A percentile compares a stretch with the other conserved stretches of the same genome.
Evolutionary conservation across 805 yeast genomes (phyloP).

Genomic region (Yarrowia divulgata): DNA sequence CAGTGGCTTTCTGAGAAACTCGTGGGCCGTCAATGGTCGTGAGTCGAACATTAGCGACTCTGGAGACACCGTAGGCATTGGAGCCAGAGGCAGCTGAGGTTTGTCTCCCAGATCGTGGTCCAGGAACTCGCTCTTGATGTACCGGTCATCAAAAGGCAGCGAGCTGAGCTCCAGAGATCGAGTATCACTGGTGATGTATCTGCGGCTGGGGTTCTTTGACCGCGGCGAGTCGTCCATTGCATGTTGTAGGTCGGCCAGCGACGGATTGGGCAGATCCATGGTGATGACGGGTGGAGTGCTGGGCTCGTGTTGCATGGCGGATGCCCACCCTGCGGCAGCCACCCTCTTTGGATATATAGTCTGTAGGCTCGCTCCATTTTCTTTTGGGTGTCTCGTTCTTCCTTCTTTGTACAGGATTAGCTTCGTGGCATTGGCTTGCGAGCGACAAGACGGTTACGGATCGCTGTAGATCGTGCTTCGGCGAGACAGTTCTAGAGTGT

Average conservation of each 20-base stretch:
- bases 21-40: not conserved
- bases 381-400: not conserved
- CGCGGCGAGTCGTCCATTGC: not conserved
- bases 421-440: slow-evolving; percentile 1
- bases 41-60: not conserved
- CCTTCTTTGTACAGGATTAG: not conserved
- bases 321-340: not conserved
- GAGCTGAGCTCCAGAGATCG: slow-evolving; percentile 7
- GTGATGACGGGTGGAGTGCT: slow-evolving; percentile 13
- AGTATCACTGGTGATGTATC: slow-evolving; percentile 25
- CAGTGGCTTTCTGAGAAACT: not conserved
- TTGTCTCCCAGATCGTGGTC: not conserved
- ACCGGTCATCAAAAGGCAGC: slow-evolving; percentile 18
- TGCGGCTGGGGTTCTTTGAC: slow-evolving; percentile 10
- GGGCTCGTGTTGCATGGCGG: slow-evolving; percentile 1
- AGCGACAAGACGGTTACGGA: slow-evolving; percentile 1
- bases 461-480: not conserved
- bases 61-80: slow-evolving; percentile 8
- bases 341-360: slow-evolving; percentile 14
- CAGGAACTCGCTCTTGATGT: not conserved
- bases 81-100: slow-evolving; percentile 2
- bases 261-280: slow-evolving; percentile 10
- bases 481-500: too few species aligned
- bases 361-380: not conserved
- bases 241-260: slow-evolving; percentile 20